A percentile compares a stretch with the other conserved stretches of the same genome.
Conservation (phyloP, 352 stramenopile genomes). For the Globisporangium solare region DNA sequence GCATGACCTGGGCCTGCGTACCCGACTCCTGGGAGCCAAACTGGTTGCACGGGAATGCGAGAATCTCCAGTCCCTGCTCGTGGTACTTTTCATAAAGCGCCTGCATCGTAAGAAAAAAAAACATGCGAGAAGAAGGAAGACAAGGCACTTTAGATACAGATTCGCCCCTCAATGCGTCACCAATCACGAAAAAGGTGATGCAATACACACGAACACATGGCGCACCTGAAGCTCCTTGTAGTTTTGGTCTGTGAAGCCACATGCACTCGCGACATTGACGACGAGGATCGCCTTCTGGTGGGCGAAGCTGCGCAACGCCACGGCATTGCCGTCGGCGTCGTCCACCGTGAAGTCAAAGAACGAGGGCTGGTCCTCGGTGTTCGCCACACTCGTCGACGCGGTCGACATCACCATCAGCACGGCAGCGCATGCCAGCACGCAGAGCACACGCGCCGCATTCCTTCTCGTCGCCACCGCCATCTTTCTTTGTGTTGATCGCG, state of each 20-base stretch:
- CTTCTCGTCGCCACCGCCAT: not conserved
- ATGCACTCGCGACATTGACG: constrained; percentile 80
- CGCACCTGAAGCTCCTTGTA: constrained; percentile 67
- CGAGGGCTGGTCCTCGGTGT: constrained; percentile 14
- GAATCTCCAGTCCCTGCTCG: constrained; percentile 71
- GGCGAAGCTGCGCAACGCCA: constrained; percentile 48
- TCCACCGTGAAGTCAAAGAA: constrained; percentile 61
- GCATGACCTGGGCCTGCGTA: constrained; percentile 58
- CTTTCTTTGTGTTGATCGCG: not conserved
- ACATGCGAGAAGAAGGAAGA: no score
- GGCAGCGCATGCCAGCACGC: constrained; percentile 11
- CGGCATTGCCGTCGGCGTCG: constrained; percentile 35
- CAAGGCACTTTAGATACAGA: no score
- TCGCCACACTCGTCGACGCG: not conserved
- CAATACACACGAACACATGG: not conserved
- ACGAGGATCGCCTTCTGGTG: constrained; percentile 64
- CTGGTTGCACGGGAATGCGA: constrained; percentile 96
- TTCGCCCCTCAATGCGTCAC: no score
- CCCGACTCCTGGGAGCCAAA: constrained; percentile 91
- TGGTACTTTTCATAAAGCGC: constrained; percentile 75
- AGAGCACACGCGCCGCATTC: not conserved
- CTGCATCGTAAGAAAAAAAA: constrained; percentile 21
- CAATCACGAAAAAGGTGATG: not conserved
- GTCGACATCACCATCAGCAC: constrained; percentile 4
- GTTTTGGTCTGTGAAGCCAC: constrained; percentile 80